A percentile compares a stretch with the other conserved stretches of the same genome.
Conservation (phyloP, 1,284 basidiomycete genomes). For the Ustilago hordei region DNA sequence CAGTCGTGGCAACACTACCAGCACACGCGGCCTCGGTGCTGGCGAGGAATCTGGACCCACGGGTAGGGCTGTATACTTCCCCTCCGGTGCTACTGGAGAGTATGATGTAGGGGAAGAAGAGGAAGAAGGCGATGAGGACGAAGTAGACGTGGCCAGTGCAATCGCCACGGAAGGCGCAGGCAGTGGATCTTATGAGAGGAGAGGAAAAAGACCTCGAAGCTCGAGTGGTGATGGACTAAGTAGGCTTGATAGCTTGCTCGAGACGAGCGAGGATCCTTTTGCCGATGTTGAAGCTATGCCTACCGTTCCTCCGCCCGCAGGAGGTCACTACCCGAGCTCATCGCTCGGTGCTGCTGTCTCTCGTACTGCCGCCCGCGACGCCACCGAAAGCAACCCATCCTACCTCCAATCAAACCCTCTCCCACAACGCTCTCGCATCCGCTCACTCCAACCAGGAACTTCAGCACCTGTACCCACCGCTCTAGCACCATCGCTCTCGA, state of each 20-base stretch:
- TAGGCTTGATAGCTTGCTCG: constrained; percentile 39
- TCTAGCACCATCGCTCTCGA: constrained; percentile 34
- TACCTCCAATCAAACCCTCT: constrained; percentile 15
- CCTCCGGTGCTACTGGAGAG: constrained; percentile 11
- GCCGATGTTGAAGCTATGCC: constrained; percentile 6
- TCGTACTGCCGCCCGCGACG: constrained; percentile 21
- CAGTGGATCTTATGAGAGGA: constrained; percentile 13
- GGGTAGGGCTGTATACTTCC: constrained; percentile 15
- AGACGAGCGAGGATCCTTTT: constrained; percentile 32
- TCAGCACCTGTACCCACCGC: constrained; percentile 25
- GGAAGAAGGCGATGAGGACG: constrained; percentile 6
- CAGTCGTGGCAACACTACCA: constrained; percentile 42
- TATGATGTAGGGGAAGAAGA: constrained; percentile 12
- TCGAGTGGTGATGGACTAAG: constrained; percentile 22
- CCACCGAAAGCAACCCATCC: neutral
- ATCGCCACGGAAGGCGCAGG: constrained; percentile 41
- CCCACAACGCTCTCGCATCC: constrained; percentile 30
- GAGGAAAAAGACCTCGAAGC: constrained; percentile 31
- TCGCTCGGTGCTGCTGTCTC: constrained; percentile 47
- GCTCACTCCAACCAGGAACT: constrained; percentile 32
- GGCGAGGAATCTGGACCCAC: constrained; percentile 9
- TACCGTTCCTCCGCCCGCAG: constrained; percentile 4
- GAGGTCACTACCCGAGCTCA: constrained; percentile 47
- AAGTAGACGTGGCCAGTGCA: constrained; percentile 37
- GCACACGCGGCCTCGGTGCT: constrained; percentile 38